Conservation (phyloP, 2,329 filamentous ascomycete genomes). For the Keithomyces neogunnii region DNA sequence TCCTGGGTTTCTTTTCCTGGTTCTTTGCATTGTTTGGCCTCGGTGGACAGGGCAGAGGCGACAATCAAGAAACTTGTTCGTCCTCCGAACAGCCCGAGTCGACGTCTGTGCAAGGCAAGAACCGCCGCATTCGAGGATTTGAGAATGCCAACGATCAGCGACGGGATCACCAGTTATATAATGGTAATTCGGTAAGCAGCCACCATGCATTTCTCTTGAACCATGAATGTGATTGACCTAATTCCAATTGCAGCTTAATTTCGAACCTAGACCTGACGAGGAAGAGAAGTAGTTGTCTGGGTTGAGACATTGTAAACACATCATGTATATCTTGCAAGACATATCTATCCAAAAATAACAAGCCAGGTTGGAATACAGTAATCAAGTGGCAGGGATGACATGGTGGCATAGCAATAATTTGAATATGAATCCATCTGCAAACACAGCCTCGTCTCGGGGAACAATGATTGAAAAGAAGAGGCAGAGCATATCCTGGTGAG, state of each 20-base stretch:
- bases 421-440: not conserved
- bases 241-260: constrained; percentile 46
- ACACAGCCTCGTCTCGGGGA: not conserved
- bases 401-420: not conserved
- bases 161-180: constrained; percentile 69
- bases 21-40: constrained; percentile 24
- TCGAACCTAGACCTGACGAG: constrained; percentile 56
- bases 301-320: not conserved
- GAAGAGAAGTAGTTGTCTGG: constrained; percentile 30
- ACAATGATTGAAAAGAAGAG: too few relatives aligned
- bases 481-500: too few relatives aligned
- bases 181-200: constrained; percentile 72
- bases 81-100: constrained; percentile 3
- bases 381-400: too few relatives aligned
- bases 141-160: constrained; percentile 43
- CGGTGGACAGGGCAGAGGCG: constrained; percentile 8
- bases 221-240: not conserved
- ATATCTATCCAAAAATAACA: too few relatives aligned
- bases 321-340: not conserved
- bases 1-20: constrained; percentile 27
- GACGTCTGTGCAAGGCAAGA: constrained; percentile 12
- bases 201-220: not conserved
- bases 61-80: not conserved
- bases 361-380: too few relatives aligned
- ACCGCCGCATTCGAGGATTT: constrained; percentile 18